Conservation (phyloP, 192 early-diverging fungal species). For the Coemansia sp. region DNA sequence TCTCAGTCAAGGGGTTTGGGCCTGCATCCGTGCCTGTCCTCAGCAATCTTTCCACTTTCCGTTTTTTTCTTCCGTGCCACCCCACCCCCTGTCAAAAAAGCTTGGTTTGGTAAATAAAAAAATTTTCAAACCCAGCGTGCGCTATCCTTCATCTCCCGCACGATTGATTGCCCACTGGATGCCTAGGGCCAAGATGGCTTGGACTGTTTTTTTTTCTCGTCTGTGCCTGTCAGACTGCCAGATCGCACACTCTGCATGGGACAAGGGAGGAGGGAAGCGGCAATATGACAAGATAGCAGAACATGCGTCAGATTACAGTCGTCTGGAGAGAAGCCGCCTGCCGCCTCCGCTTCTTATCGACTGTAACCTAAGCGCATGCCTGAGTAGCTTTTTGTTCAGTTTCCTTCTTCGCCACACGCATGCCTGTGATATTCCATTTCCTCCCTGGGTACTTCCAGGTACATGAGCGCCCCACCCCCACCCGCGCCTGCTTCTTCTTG, state of each 20-base stretch:
- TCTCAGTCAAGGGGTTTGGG: background rate
- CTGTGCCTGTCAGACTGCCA: background rate
- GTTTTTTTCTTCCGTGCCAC: background rate
- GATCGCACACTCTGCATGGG: background rate
- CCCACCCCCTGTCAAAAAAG: background rate
- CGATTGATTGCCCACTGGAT: slow-evolving; percentile 3
- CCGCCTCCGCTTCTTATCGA: background rate
- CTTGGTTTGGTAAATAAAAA: slow-evolving; percentile 6
- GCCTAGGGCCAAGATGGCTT: background rate
- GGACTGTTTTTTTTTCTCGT: background rate
- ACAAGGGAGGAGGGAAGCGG: background rate
- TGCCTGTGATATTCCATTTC: background rate
- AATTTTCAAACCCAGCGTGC: slow-evolving; percentile 4
- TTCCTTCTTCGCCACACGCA: background rate
- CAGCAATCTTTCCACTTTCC: background rate
- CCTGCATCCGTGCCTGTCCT: slow-evolving; percentile 1
- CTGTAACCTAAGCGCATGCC: background rate
- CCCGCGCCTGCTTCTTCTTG: background rate
- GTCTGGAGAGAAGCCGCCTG: background rate
- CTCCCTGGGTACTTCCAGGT: background rate
- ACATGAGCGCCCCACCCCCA: background rate
- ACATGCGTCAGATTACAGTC: background rate
- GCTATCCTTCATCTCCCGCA: background rate
- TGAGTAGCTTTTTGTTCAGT: background rate
- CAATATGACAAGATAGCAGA: background rate